Evolutionary conservation across 768 basidiomycete genomes (phyloP), one percentile per base, ranked within the genome.

Genomic region (Daedaleopsis nitida): DNA sequence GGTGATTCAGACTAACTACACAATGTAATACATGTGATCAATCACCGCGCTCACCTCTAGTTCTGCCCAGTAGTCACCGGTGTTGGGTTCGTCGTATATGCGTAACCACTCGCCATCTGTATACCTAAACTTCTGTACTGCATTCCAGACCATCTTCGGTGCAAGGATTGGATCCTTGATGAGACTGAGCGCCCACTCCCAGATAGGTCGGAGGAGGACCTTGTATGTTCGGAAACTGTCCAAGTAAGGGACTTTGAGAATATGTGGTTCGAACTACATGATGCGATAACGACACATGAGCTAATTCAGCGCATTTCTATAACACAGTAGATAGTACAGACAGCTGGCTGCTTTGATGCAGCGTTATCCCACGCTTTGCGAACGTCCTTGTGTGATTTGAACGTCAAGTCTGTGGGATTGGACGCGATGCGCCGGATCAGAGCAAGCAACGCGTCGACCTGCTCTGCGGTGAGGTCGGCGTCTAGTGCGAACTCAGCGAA

Each of bases 61-160:
- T 5, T 76, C 64, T 77, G 77, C 80, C 24, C 69, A 77, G 3
- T 44, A 17, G 35, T 77, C 51, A 1, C 71, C 78, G 10, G 75
- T 77, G 72, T 76, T 77, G 5, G 78, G 77, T 48, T 80, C 75
- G 52, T 75, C 61, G 27, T 71, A 54, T 52, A 77, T 72, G 0
- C 69, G 62, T 10, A 71, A 64, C 53, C 71, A 78, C 2, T 37
- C 7, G 11, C 53, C 43, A 0, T 68, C 71, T 63, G 75, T 65
- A 53, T 65, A 75, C 38, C 68, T 72, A 61, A 55, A 78, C 3
- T 65, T 58, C 14, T 48, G 57, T 37, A 70, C 44, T 6, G 75
- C 76, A 72, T 77, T 72, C 72, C 75, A 77, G 23, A 63, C 60
- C 55, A 73, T 72, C 12, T 70, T 54, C 0, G 59, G 59, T 3